phyloP scores from a whole-genome alignment of 1,139 yeast species.

The Kurtzmaniella quercitrusa region DNA sequence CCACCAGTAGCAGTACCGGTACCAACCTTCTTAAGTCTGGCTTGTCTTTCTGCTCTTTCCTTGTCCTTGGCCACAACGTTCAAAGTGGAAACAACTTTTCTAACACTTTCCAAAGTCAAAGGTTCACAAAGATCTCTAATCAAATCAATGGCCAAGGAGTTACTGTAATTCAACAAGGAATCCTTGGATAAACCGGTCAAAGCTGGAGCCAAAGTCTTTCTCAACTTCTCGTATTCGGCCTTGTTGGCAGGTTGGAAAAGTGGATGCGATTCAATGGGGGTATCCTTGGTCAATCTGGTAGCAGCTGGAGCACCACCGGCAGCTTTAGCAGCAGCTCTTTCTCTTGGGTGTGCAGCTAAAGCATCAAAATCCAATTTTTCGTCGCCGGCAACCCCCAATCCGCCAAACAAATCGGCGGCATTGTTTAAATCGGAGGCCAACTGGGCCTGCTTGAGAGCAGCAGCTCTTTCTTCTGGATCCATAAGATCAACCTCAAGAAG shows the following conservation, averaged over 20 bases:
- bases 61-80: constrained; percentile 80
- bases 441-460: constrained; percentile 75
- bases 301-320: constrained; percentile 34
- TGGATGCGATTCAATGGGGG: constrained; percentile 71
- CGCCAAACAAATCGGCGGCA: constrained; percentile 90
- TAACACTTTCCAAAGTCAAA: constrained; percentile 71
- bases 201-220: constrained; percentile 72
- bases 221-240: constrained; percentile 75
- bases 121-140: constrained; percentile 83
- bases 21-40: constrained; percentile 72
- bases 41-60: constrained; percentile 84
- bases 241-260: constrained; percentile 78
- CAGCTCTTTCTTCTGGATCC: constrained; percentile 66
- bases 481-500: constrained; percentile 56
- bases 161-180: constrained; percentile 64
- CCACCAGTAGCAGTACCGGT: constrained; percentile 82
- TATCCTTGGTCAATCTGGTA: constrained; percentile 50
- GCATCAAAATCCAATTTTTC: constrained; percentile 28
- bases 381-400: constrained; percentile 63
- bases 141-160: constrained; percentile 77
- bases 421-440: constrained; percentile 81
- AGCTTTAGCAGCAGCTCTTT: constrained; percentile 52
- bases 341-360: constrained; percentile 60
- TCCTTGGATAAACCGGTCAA: constrained; percentile 62
- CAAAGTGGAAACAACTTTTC: constrained; percentile 84